These are phyloP conservation scores for Cercospora citrullina DNA, from an alignment of 2,329 filamentous ascomycete genomes.

Conservation along the genomic window DNA sequence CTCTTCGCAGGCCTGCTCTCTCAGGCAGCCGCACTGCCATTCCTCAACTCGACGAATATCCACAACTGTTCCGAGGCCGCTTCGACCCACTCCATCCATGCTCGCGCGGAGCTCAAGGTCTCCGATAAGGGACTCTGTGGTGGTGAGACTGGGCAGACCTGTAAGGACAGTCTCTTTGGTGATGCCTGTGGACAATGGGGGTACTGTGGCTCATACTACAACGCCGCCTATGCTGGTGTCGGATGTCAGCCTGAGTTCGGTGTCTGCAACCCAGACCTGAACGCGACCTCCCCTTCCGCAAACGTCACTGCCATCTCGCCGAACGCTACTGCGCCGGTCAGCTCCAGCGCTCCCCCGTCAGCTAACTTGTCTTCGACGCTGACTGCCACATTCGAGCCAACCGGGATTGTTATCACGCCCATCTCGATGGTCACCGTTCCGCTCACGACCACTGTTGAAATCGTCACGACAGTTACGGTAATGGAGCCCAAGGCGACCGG, in stretches of 20 bases:
- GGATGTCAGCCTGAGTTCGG: not conserved
- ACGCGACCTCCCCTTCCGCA: rapidly evolving
- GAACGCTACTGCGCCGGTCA: not conserved
- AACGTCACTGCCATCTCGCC: not conserved
- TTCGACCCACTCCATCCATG: not conserved
- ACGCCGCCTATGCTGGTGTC: not conserved
- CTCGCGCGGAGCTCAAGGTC: not conserved
- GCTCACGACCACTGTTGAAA: not conserved
- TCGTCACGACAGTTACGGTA: not conserved
- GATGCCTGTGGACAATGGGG: not conserved
- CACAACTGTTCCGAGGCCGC: not conserved
- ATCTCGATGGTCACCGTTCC: not conserved
- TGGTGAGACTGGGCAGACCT: not conserved
- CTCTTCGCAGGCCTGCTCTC: not conserved
- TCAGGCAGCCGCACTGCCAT: not conserved
- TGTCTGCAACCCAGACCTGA: not conserved
- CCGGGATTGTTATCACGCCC: not conserved
- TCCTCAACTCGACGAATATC: not conserved
- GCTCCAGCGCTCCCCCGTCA: not conserved
- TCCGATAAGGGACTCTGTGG: conserved; percentile 1
- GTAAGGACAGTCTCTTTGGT: not conserved
- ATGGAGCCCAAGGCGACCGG: not conserved
- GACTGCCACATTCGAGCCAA: not conserved
- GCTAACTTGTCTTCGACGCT: not conserved
- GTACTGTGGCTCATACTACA: conserved; percentile 10